Evolutionary conservation across 805 yeast genomes (phyloP).

Genomic region (Candida coquimbonensis): DNA sequence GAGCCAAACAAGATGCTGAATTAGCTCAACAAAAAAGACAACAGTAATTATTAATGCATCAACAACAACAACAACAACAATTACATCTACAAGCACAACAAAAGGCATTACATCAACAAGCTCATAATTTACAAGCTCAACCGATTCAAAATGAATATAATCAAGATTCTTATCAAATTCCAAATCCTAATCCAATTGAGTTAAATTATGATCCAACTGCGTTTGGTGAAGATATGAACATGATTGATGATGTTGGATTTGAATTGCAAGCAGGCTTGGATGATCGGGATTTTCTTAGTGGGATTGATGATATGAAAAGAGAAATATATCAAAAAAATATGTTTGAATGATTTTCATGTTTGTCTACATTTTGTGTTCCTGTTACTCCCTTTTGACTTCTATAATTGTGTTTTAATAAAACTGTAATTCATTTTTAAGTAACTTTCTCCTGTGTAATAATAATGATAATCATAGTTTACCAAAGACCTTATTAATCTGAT

Average conservation of each 20-base stretch:
- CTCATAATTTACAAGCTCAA: neutral
- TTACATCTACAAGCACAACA: neutral
- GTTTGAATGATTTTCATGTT: no score
- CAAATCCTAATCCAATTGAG: conserved; percentile 2
- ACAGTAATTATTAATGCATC: conserved; percentile 2
- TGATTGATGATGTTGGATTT: conserved; percentile 29
- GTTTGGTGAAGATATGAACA: conserved; percentile 16
- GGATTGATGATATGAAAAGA: conserved; percentile 20
- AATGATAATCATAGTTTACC: conserved; percentile 30
- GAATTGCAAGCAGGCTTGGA: conserved; percentile 24
- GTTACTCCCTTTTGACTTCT: neutral
- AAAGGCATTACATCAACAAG: neutral
- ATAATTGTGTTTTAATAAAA: no score
- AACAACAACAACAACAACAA: conserved; percentile 5
- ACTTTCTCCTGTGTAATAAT: neutral
- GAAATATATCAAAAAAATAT: neutral
- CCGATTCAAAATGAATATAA: conserved; percentile 1
- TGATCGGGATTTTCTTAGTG: conserved; percentile 30
- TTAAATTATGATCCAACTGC: conserved; percentile 7
- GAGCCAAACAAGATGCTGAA: conserved; percentile 11
- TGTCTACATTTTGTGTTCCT: neutral
- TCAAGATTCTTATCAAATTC: neutral
- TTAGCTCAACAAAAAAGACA: conserved; percentile 4
- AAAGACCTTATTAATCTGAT: conserved; percentile 65
- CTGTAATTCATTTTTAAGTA: neutral